Conservation (phyloP, 75 land plant genomes). For the Pinus albicaulis region DNA sequence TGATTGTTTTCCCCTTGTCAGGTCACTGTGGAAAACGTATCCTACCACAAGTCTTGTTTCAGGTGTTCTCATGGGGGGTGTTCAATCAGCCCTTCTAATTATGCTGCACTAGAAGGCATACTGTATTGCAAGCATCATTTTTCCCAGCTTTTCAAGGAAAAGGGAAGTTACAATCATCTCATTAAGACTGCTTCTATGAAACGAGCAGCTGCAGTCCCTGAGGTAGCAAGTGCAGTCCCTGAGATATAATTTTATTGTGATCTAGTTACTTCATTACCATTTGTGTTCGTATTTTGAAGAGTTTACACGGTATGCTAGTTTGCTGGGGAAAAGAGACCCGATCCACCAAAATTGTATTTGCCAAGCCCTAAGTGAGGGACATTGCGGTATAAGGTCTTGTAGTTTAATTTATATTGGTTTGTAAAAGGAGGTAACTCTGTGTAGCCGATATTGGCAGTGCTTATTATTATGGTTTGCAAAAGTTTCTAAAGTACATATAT, state of each 20-base stretch:
- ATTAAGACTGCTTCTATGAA: slow-evolving; percentile 32
- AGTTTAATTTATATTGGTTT: slow-evolving; percentile 4
- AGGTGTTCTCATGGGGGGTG: slow-evolving; percentile 52
- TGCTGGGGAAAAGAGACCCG: too few relatives aligned
- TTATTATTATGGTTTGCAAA: too few relatives aligned
- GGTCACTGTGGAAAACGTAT: slow-evolving; percentile 45
- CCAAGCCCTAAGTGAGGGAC: slow-evolving; percentile 1
- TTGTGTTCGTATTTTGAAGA: neutral
- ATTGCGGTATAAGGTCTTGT: slow-evolving; percentile 1
- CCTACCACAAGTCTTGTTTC: slow-evolving; percentile 54
- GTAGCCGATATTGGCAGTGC: neutral
- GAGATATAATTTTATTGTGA: slow-evolving; percentile 1
- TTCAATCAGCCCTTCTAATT: slow-evolving; percentile 35
- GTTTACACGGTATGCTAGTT: neutral
- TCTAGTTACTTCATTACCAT: neutral
- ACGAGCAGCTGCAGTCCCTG: slow-evolving; percentile 5
- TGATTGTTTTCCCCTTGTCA: slow-evolving; percentile 1
- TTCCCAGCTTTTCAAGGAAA: slow-evolving; percentile 53
- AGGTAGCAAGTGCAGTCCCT: slow-evolving; percentile 2
- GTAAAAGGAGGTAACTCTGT: slow-evolving; percentile 1
- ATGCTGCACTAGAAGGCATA: slow-evolving; percentile 44
- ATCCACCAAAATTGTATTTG: neutral
- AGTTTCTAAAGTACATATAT: neutral
- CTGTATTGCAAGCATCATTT: slow-evolving; percentile 49
- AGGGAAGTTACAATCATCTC: slow-evolving; percentile 49